Evolutionary conservation across 2,329 filamentous ascomycete genomes (phyloP).

Genomic region (Lachnellula willkommii): DNA sequence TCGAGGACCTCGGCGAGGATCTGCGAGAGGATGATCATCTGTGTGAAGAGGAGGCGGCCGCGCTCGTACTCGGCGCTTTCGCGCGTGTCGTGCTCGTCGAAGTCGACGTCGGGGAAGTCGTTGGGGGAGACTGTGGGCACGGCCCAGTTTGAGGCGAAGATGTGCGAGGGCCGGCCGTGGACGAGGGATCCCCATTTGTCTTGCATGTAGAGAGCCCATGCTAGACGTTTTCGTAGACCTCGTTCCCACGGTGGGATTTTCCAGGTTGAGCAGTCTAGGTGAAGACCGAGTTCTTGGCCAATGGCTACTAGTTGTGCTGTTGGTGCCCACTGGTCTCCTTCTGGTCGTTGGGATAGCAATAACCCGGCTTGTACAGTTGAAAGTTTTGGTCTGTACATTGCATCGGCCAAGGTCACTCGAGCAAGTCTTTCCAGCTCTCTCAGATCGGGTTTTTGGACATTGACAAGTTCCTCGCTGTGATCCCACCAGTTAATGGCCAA

Average conservation of each 20-base stretch:
- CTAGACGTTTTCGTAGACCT: slow-evolving; percentile 75
- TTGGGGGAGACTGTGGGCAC: slow-evolving; percentile 59
- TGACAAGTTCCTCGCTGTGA: slow-evolving; percentile 60
- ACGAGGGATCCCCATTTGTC: slow-evolving; percentile 88
- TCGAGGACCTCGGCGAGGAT: slow-evolving; percentile 77
- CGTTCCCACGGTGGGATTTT: slow-evolving; percentile 85
- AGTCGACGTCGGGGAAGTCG: slow-evolving; percentile 70
- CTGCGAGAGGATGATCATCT: slow-evolving; percentile 70
- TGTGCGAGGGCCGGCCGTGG: slow-evolving; percentile 78
- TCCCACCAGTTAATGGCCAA: slow-evolving; percentile 87
- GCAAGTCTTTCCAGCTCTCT: slow-evolving; percentile 68
- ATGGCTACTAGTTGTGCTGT: slow-evolving; percentile 85
- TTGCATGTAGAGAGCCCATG: slow-evolving; percentile 91
- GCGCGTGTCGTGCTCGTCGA: slow-evolving; percentile 57
- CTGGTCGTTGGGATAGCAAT: slow-evolving; percentile 67
- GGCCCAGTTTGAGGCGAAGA: slow-evolving; percentile 66
- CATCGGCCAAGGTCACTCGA: slow-evolving; percentile 65
- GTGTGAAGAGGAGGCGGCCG: slow-evolving; percentile 64
- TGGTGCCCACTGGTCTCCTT: slow-evolving; percentile 75
- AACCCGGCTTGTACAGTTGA: slow-evolving; percentile 75
- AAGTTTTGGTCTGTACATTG: slow-evolving; percentile 76
- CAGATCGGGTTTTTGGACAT: slow-evolving; percentile 64
- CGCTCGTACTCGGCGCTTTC: slow-evolving; percentile 57
- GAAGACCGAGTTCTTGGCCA: slow-evolving; percentile 79
- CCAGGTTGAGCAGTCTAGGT: slow-evolving; percentile 83